phyloP scores from a whole-genome alignment of 352 stramenopile species.

The Phytophthora tentaculata region DNA sequence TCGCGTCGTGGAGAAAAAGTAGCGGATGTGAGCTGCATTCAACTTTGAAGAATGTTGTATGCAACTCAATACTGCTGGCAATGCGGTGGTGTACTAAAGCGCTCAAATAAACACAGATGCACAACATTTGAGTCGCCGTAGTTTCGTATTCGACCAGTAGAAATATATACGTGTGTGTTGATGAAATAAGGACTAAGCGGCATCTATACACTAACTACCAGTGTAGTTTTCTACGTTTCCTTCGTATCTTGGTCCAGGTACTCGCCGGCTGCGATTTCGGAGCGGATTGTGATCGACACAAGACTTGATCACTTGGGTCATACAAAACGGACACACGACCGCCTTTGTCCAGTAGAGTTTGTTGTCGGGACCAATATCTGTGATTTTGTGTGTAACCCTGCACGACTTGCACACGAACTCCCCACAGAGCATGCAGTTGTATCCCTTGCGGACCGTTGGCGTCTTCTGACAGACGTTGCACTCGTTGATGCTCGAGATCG shows the following conservation, averaged over 20 bases:
- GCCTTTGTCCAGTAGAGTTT: slow-evolving; percentile 42
- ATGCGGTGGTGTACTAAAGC: neutral
- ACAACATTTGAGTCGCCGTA: neutral
- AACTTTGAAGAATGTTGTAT: neutral
- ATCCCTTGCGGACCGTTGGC: slow-evolving; percentile 28
- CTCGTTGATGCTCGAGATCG: slow-evolving; percentile 16
- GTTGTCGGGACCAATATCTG: slow-evolving; percentile 36
- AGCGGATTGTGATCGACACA: slow-evolving; percentile 32
- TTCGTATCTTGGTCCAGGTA: slow-evolving; percentile 28
- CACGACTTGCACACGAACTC: slow-evolving; percentile 39
- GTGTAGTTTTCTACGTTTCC: neutral
- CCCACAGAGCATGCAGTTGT: slow-evolving; percentile 36
- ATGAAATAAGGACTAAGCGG: neutral
- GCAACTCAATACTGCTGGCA: slow-evolving; percentile 1
- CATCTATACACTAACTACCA: slow-evolving; percentile 12
- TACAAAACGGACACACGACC: slow-evolving; percentile 39
- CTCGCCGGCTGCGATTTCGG: slow-evolving; percentile 40
- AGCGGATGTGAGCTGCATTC: too few species aligned
- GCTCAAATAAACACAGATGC: too few species aligned
- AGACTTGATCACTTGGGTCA: slow-evolving; percentile 42
- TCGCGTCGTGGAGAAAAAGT: too few species aligned
- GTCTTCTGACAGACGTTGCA: slow-evolving; percentile 42
- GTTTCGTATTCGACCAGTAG: neutral
- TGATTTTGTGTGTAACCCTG: slow-evolving; percentile 37
- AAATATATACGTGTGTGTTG: slow-evolving; percentile 6